Evolutionary conservation across 306 rosid genomes (phyloP).

Genomic region (Prunus mongolica): DNA sequence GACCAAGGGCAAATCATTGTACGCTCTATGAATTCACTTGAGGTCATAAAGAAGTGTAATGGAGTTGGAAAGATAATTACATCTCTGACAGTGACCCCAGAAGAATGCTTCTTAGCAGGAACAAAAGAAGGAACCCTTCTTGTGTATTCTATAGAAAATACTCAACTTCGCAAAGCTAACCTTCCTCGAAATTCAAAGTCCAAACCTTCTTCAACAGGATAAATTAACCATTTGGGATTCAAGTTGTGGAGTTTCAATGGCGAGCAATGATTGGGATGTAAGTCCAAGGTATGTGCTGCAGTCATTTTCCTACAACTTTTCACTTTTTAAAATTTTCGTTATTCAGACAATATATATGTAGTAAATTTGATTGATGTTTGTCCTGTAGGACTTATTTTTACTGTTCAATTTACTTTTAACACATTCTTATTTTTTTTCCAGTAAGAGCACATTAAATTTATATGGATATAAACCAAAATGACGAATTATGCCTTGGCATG

Average conservation of each 20-base stretch:
- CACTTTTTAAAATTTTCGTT: background rate
- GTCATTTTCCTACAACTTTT: background rate
- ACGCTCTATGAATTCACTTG: constrained; percentile 87
- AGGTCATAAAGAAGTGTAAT: constrained; percentile 67
- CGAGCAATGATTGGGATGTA: constrained; percentile 31
- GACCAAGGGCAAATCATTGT: constrained; percentile 97
- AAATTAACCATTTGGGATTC: constrained; percentile 19
- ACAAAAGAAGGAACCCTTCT: constrained; percentile 87
- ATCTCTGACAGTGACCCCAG: constrained; percentile 76
- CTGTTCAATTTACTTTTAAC: background rate
- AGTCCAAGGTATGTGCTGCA: constrained; percentile 52
- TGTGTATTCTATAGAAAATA: constrained; percentile 86
- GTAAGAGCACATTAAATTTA: background rate
- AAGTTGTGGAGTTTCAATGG: constrained; percentile 26
- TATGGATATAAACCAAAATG: background rate
- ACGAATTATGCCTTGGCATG: background rate
- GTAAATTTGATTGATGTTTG: background rate
- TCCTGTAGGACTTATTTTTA: background rate
- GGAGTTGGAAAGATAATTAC: constrained; percentile 83
- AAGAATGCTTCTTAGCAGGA: constrained; percentile 97
- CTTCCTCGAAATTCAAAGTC: constrained; percentile 50
- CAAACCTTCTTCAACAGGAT: constrained; percentile 42
- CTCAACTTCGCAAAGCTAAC: constrained; percentile 62
- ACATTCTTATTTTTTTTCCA: background rate
- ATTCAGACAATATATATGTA: too few species aligned